Percentiles rank a stretch among this genome's conserved stretches.
Conservation (phyloP, 371 early-diverging fungal species). For the Entomophthora muscae region DNA sequence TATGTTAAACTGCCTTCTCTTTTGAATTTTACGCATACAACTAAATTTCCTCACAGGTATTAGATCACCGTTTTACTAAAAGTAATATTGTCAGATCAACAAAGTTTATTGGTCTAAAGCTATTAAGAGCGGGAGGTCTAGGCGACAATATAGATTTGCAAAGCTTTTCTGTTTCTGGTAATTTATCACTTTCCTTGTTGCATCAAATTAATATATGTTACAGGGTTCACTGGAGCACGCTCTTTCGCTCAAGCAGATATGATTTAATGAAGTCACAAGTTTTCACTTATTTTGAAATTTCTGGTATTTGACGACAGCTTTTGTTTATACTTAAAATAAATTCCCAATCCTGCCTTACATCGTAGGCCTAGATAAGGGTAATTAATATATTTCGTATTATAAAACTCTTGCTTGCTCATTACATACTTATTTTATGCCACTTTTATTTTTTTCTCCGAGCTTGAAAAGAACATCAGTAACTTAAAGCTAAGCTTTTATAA, state of each 20-base stretch:
- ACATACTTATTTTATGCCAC: no score
- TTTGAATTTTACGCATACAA: background rate
- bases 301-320: background rate
- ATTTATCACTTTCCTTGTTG: background rate
- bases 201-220: background rate
- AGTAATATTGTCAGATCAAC: background rate
- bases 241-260: conserved; percentile 2
- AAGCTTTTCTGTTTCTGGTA: background rate
- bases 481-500: no score
- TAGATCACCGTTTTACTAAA: background rate
- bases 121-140: background rate
- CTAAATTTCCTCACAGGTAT: background rate
- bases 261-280: background rate
- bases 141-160: conserved; percentile 3
- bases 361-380: background rate
- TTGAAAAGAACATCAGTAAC: no score
- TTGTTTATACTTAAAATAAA: background rate
- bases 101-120: background rate
- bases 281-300: background rate
- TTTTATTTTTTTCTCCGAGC: no score
- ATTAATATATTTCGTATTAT: no score
- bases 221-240: conserved; percentile 1
- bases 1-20: background rate
- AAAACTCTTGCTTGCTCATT: no score
- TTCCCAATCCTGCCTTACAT: background rate